phyloP scores from a whole-genome alignment of 768 basidiomycete species.

The Mrakia gelida region DNA sequence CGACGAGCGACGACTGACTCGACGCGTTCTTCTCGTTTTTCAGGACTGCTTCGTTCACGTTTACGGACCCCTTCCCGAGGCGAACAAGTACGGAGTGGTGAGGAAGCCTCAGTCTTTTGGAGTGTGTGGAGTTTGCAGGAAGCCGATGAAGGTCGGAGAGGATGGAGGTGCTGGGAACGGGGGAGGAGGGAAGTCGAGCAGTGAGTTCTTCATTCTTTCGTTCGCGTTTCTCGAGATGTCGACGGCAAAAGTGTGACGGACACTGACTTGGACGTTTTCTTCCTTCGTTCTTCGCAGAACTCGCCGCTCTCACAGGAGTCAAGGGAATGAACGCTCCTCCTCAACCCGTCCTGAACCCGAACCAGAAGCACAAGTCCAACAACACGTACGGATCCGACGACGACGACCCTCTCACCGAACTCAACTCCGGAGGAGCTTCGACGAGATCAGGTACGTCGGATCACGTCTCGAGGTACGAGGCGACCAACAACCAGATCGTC shows the following conservation, averaged over 20 bases:
- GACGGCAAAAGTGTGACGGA: neutral
- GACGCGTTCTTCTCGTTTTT: constrained; percentile 9
- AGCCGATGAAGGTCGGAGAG: constrained; percentile 82
- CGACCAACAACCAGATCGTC: constrained; percentile 59
- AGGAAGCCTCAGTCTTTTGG: constrained; percentile 56
- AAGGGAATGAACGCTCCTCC: constrained; percentile 48
- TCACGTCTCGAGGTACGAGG: constrained; percentile 47
- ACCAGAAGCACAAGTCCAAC: constrained; percentile 32
- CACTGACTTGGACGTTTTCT: neutral
- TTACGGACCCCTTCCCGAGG: constrained; percentile 68
- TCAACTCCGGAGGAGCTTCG: constrained; percentile 49
- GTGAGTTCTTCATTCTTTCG: constrained; percentile 49
- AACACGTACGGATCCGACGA: constrained; percentile 32
- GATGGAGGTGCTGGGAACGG: constrained; percentile 54
- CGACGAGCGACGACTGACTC: too few relatives aligned
- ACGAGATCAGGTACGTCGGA: constrained; percentile 46
- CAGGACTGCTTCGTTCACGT: constrained; percentile 96
- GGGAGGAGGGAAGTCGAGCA: constrained; percentile 73
- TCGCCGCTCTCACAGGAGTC: constrained; percentile 90
- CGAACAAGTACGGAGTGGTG: constrained; percentile 59
- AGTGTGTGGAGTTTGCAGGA: constrained; percentile 92
- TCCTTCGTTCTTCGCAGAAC: constrained; percentile 54
- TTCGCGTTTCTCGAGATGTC: neutral
- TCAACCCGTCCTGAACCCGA: constrained; percentile 53
- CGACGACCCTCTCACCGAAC: constrained; percentile 47